These are phyloP conservation scores for Tetradesmus lagerheimii DNA, from an alignment of 139 green algal genomes.

Conservation along the genomic window DNA sequence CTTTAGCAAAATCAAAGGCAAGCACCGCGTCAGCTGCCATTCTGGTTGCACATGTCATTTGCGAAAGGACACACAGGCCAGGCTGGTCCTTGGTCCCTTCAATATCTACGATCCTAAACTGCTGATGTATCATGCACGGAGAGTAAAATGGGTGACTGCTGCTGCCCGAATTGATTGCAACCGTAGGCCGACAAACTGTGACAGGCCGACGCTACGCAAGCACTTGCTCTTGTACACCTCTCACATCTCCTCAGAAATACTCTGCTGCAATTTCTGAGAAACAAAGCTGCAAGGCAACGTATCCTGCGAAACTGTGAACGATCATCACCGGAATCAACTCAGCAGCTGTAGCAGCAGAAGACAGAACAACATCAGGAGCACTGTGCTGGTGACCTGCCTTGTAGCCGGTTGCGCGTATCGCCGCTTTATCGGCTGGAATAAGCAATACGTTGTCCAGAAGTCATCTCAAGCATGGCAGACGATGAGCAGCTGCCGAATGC, in stretches of 20 bases:
- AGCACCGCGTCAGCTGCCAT: not conserved
- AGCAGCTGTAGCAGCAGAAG: not conserved
- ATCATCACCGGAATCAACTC: not conserved
- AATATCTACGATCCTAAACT: not conserved
- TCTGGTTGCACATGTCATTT: not conserved
- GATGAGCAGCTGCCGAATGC: constrained; percentile 33
- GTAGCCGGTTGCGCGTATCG: not conserved
- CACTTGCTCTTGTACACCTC: not conserved
- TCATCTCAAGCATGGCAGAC: not conserved
- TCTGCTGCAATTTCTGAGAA: no score
- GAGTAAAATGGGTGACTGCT: no score
- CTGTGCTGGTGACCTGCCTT: not conserved
- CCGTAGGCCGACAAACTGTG: not conserved
- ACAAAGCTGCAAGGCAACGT: not conserved
- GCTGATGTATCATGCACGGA: not conserved
- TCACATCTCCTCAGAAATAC: not conserved
- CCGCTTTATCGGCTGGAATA: not conserved
- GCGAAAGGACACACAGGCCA: not conserved
- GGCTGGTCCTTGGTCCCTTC: not conserved
- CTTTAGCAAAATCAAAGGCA: not conserved
- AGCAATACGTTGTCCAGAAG: not conserved
- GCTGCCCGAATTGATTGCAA: not conserved
- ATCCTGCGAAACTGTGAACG: not conserved
- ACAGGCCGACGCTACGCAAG: not conserved
- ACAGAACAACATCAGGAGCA: not conserved